A percentile compares a stretch with the other conserved stretches of the same genome.
These are phyloP conservation scores for Endotrypanum monterogeii DNA, from an alignment of 208 protist species.

Conservation along the genomic window DNA sequence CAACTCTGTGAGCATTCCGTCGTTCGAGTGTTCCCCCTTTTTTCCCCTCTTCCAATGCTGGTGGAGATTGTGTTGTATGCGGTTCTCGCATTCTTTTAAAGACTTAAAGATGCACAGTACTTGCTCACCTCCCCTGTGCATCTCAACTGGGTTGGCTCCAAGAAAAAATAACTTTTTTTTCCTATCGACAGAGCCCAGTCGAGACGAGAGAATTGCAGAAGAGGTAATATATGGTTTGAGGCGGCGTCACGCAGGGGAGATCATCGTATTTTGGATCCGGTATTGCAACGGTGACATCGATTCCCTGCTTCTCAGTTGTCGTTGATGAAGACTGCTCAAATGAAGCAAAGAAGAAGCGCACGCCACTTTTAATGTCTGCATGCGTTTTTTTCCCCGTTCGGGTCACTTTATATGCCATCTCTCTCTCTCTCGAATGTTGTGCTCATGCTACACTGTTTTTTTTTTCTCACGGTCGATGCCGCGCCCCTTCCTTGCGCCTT, in stretches of 20 bases:
- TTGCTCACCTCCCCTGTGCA: no score
- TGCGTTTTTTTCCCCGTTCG: not conserved
- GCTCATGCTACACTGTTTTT: not conserved
- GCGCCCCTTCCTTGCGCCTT: not conserved
- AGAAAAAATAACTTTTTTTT: no score
- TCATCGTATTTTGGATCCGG: not conserved
- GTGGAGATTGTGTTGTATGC: not conserved
- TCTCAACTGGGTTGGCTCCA: no score
- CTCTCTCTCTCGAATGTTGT: not conserved
- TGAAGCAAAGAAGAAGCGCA: not conserved
- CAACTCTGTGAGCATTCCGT: not conserved
- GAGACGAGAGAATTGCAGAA: not conserved
- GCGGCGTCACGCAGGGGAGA: not conserved
- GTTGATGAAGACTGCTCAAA: not conserved
- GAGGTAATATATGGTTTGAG: not conserved
- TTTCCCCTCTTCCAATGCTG: no score
- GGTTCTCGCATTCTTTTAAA: not conserved
- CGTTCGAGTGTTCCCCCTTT: not conserved
- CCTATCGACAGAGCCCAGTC: not conserved
- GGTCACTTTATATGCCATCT: not conserved
- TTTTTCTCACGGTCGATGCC: not conserved
- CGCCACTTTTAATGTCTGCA: not conserved
- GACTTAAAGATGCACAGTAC: not conserved
- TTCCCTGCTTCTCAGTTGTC: not conserved
- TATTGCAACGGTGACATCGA: no score